These are phyloP conservation scores for Suillus tomentosus DNA, from an alignment of 768 basidiomycete genomes.

Conservation along the genomic window DNA sequence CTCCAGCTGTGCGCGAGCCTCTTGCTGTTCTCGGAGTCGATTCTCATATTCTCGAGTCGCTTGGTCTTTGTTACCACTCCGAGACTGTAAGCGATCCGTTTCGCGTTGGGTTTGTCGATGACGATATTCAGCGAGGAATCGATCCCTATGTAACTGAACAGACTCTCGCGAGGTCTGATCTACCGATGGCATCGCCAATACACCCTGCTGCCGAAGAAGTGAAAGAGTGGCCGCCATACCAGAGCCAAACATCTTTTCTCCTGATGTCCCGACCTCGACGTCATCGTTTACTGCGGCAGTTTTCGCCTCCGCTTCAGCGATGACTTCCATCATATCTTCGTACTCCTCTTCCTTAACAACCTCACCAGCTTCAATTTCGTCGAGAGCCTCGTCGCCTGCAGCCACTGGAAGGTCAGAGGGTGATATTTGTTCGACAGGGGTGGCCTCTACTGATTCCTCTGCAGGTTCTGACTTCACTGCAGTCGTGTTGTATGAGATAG, in stretches of 20 bases:
- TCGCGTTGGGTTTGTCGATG: constrained; percentile 77
- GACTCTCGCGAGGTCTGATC: constrained; percentile 78
- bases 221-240: constrained; percentile 90
- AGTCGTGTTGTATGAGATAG: constrained; percentile 68
- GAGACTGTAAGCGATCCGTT: constrained; percentile 70
- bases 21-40: constrained; percentile 86
- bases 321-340: constrained; percentile 73
- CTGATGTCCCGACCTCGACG: constrained; percentile 58
- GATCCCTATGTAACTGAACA: constrained; percentile 80
- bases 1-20: constrained; percentile 79
- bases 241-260: constrained; percentile 76
- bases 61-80: constrained; percentile 88
- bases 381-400: constrained; percentile 59
- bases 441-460: constrained; percentile 32
- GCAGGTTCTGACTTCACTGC: constrained; percentile 51
- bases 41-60: constrained; percentile 95
- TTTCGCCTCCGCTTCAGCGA: constrained; percentile 58
- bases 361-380: constrained; percentile 83
- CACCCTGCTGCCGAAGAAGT: constrained; percentile 90
- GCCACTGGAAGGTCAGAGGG: constrained; percentile 59
- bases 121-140: constrained; percentile 89
- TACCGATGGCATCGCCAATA: constrained; percentile 62
- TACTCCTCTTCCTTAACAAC: constrained; percentile 82
- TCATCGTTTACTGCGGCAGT: constrained; percentile 35
- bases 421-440: constrained; percentile 38